Percentiles rank a stretch among this genome's conserved stretches.
Conservation (phyloP, 257 asterid genomes). For the Forsythia suspensa region DNA sequence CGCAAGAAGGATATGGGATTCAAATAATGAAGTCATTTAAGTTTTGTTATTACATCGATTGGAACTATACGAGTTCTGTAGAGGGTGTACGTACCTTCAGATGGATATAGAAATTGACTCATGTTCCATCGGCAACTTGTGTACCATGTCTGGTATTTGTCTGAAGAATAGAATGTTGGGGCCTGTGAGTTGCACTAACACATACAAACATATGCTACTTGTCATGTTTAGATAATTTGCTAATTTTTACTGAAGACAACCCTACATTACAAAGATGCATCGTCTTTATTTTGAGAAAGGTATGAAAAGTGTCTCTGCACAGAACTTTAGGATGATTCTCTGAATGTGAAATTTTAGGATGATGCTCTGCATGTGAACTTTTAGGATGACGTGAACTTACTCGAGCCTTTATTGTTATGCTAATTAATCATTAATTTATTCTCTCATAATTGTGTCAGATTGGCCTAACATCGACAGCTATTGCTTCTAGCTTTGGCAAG, state of each 20-base stretch:
- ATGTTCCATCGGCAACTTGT: not conserved
- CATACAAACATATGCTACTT: not conserved
- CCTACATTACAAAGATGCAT: not conserved
- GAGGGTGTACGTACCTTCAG: not conserved
- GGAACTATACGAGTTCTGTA: constrained; percentile 1
- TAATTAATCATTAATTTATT: constrained; percentile 2
- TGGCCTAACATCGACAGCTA: constrained; percentile 80
- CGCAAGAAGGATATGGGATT: not conserved
- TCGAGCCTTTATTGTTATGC: not conserved
- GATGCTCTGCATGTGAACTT: not conserved
- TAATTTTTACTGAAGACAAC: not conserved
- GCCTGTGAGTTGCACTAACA: not conserved
- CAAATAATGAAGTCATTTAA: not conserved
- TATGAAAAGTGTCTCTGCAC: not conserved
- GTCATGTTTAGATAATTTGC: not conserved
- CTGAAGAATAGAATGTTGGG: not conserved
- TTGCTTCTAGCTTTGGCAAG: constrained; percentile 95
- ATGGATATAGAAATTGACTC: not conserved
- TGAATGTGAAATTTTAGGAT: not conserved
- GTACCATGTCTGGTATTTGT: not conserved
- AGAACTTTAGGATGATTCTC: not conserved
- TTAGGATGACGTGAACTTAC: constrained; percentile 7
- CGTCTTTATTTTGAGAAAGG: not conserved
- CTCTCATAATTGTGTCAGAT: constrained; percentile 45
- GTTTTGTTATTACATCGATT: not conserved